Base-by-base conservation (phyloP, 192 early-diverging fungal genomes). In the Podila horticola region DNA sequence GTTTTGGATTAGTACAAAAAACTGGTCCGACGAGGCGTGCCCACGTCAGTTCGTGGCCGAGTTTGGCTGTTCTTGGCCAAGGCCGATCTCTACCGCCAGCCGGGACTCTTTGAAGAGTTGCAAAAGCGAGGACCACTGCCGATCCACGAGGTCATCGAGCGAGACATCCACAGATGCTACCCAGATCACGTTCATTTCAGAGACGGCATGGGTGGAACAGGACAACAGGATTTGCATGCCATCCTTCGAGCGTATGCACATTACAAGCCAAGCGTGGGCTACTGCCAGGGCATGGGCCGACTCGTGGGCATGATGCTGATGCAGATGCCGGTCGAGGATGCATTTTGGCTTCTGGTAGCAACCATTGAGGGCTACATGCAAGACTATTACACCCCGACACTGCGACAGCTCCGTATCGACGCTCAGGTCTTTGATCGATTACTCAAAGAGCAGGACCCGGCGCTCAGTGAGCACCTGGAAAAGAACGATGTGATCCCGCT, bases 281-380 rank as follows among this genome's bases (percentile, higher is more conserved):
- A 99, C 85, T 97, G 96, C 75, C 97, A 98, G 73, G 97, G 97
- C 4, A 98, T 98, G 97, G 95, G 96, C 8, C 89, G 96, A 61
- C 74, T 99, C 51, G 97, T 92, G 7, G 96, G 97, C 0, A 90
- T 96, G 85, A 91, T 98, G 83, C 76, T 99, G 64, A 98, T 98
- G 88, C 88, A 93, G 5, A 90, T 96, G 87, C 82, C 89, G 19
- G 86, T 92, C 29, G 95, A 98, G 88, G 94, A 95, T 45, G 87
- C 93, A 2, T 98, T 98, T 83, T 98, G 95, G 95, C 74, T 94
- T 49, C 83, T 97, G 51, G 94, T 92, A 0, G 89, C 91, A 1
- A 93, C 92, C 15, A 86, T 97, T 34, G 85, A 92, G 55, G 83
- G 83, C 13, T 92, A 92, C 60, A 83, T 96, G 55, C 89, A 90